Evolutionary conservation across 306 rosid species (phyloP).

Genomic region (Dalbergia cochinchinensis): DNA sequence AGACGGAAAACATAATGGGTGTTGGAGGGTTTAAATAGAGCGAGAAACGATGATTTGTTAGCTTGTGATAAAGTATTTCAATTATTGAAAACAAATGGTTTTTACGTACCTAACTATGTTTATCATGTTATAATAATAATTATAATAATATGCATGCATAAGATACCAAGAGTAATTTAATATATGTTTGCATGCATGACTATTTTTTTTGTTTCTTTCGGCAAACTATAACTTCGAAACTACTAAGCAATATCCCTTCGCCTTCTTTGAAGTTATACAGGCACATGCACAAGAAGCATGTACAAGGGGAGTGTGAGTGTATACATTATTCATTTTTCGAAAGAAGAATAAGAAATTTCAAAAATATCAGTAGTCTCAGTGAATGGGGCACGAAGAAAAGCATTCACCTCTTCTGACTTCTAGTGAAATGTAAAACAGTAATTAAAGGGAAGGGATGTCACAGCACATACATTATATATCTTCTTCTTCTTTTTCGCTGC

Average conservation of each 20-base stretch:
- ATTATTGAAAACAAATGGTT: constrained; percentile 36
- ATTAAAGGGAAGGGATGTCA: no score
- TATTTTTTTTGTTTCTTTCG: constrained; percentile 12
- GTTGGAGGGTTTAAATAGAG: constrained; percentile 76
- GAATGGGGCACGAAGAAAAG: background rate
- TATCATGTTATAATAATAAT: constrained; percentile 14
- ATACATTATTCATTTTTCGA: background rate
- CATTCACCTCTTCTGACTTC: background rate
- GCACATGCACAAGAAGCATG: constrained; percentile 41
- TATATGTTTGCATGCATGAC: constrained; percentile 36
- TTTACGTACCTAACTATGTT: constrained; percentile 60
- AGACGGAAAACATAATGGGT: constrained; percentile 55
- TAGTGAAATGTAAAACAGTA: background rate
- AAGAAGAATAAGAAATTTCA: constrained; percentile 26
- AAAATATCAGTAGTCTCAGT: constrained; percentile 10
- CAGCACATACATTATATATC: no score
- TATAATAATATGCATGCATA: constrained; percentile 49
- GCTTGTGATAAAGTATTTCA: constrained; percentile 35
- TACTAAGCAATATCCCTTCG: constrained; percentile 24
- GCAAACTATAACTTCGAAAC: background rate
- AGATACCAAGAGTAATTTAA: constrained; percentile 10
- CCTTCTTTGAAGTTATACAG: constrained; percentile 24
- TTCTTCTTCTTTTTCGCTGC: no score
- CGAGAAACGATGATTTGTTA: constrained; percentile 41
- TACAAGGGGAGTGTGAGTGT: background rate